A percentile compares a stretch with the other conserved stretches of the same genome.
These are phyloP conservation scores for Gossypium lobatum DNA, from an alignment of 441 rosid genomes.

Conservation along the genomic window DNA sequence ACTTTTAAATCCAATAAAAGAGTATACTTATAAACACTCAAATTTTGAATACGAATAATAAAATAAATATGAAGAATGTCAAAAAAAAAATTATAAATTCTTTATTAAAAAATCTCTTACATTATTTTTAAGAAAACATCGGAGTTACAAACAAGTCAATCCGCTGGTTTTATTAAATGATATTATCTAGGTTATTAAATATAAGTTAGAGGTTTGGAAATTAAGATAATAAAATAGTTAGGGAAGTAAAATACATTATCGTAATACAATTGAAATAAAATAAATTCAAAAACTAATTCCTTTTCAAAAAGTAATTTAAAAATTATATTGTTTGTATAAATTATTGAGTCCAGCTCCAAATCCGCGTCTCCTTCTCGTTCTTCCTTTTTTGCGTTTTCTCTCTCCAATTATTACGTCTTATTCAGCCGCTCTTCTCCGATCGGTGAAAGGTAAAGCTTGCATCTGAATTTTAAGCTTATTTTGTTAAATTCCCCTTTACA, in stretches of 20 bases:
- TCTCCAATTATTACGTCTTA: constrained; percentile 20
- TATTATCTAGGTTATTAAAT: too few relatives aligned
- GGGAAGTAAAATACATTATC: neutral
- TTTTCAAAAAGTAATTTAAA: constrained; percentile 8
- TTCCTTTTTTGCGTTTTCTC: constrained; percentile 19
- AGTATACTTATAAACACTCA: neutral
- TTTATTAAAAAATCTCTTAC: too few relatives aligned
- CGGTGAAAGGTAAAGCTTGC: neutral
- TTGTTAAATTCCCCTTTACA: neutral
- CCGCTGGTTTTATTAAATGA: too few relatives aligned
- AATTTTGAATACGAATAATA: too few relatives aligned
- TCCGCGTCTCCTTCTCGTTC: constrained; percentile 18
- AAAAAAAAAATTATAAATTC: too few relatives aligned
- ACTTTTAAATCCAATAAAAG: neutral
- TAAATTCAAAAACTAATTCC: constrained; percentile 13
- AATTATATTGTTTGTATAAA: neutral
- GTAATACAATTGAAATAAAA: neutral
- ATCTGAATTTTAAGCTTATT: constrained; percentile 11
- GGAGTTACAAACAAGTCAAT: too few relatives aligned
- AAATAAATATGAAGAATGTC: too few relatives aligned
- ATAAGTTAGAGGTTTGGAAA: too few relatives aligned
- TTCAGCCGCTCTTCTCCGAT: constrained; percentile 18
- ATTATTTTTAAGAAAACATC: too few relatives aligned
- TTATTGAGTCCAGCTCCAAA: constrained; percentile 28
- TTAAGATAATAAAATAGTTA: too few relatives aligned